Evolutionary conservation across 257 asterid genomes (phyloP).

Genomic region (Ilex aquifolium): DNA sequence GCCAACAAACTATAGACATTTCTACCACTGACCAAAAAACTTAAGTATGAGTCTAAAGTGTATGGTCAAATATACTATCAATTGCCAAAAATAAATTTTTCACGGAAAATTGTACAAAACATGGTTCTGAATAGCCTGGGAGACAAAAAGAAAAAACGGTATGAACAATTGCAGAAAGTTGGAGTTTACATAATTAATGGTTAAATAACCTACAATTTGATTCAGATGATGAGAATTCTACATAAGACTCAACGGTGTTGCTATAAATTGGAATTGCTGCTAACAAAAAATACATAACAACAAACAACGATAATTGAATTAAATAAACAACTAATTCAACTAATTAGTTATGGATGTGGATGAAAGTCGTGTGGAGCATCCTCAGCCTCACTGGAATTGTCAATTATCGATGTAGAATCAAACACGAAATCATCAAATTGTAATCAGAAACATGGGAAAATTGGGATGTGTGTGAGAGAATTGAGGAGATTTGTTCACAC

Average conservation of each 20-base stretch:
- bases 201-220: too few relatives aligned
- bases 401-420: background rate
- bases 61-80: background rate
- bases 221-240: too few relatives aligned
- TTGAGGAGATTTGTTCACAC: background rate
- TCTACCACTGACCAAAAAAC: background rate
- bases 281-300: too few relatives aligned
- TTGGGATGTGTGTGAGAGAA: background rate
- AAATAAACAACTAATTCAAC: background rate
- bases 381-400: background rate
- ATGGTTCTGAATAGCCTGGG: too few relatives aligned
- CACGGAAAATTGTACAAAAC: too few relatives aligned
- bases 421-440: background rate
- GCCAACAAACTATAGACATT: constrained; percentile 14
- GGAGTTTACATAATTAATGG: too few relatives aligned
- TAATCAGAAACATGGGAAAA: background rate
- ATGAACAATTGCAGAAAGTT: too few relatives aligned
- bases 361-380: too few relatives aligned
- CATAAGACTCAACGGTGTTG: too few relatives aligned
- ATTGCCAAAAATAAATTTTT: background rate
- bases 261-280: too few relatives aligned
- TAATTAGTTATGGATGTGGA: background rate
- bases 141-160: too few relatives aligned
- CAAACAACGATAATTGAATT: too few relatives aligned
- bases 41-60: background rate